These are phyloP conservation scores for Arachis monticola DNA, from an alignment of 331 rosid species.

Conservation along the genomic window DNA sequence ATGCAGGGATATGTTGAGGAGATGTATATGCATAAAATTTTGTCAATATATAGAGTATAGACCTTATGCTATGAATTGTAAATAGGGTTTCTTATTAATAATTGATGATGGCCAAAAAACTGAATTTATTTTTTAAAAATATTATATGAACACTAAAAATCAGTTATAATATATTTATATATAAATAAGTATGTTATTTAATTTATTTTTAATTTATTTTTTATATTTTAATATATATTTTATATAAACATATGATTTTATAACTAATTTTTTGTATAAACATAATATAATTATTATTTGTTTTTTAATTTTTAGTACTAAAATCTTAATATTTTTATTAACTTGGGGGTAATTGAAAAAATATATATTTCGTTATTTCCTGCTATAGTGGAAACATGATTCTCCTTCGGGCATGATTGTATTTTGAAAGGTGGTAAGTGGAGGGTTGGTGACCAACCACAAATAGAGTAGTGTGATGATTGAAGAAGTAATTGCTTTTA, in stretches of 20 bases:
- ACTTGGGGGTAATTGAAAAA: not conserved
- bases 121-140: not conserved
- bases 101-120: not conserved
- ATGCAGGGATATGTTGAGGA: not conserved
- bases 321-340: not conserved
- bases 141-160: too few species aligned
- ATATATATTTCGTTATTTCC: not conserved
- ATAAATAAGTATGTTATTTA: too few species aligned
- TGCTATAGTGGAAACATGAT: conserved; percentile 10
- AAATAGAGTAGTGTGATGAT: not conserved
- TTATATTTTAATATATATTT: too few species aligned
- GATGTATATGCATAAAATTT: not conserved
- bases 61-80: not conserved
- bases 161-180: too few species aligned
- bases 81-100: not conserved
- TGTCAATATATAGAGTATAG: not conserved
- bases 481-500: not conserved
- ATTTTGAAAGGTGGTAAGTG: conserved; percentile 29
- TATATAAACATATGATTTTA: too few species aligned
- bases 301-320: too few species aligned
- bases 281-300: too few species aligned
- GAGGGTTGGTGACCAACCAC: conserved; percentile 40
- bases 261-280: too few species aligned
- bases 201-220: too few species aligned
- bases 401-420: not conserved